Evolutionary conservation across 2,329 filamentous ascomycete species (phyloP).

Genomic region (Bretziella fagacearum): DNA sequence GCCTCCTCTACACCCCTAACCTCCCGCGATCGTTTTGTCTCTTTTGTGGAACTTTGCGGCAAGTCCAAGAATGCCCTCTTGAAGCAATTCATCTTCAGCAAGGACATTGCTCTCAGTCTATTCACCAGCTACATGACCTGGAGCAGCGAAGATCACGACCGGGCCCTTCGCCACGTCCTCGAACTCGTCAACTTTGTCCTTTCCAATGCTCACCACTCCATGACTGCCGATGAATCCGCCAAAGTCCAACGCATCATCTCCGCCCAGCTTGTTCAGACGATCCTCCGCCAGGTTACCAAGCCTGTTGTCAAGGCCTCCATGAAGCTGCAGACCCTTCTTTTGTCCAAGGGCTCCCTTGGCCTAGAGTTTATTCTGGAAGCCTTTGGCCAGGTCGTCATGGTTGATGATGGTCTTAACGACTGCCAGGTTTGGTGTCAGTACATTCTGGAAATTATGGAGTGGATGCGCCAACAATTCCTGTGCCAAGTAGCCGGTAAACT

Average conservation of each 20-base stretch:
- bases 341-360: slow-evolving; percentile 41
- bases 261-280: slow-evolving; percentile 37
- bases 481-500: slow-evolving; percentile 45
- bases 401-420: slow-evolving; percentile 20
- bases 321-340: slow-evolving; percentile 47
- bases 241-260: slow-evolving; percentile 31
- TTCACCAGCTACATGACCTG: slow-evolving; percentile 50
- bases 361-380: slow-evolving; percentile 28
- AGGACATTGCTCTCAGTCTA: slow-evolving; percentile 30
- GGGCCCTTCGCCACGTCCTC: slow-evolving; percentile 45
- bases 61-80: slow-evolving; percentile 30
- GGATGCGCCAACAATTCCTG: slow-evolving; percentile 40
- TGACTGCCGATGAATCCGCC: slow-evolving; percentile 21
- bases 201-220: slow-evolving; percentile 29
- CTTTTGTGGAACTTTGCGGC: slow-evolving; percentile 41
- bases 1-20: slow-evolving; percentile 11
- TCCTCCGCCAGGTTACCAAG: slow-evolving; percentile 42
- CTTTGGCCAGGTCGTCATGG: slow-evolving; percentile 24
- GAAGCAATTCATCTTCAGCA: slow-evolving; percentile 34
- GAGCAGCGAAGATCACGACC: slow-evolving; percentile 48
- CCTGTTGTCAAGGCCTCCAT: slow-evolving; percentile 53
- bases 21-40: slow-evolving; percentile 13
- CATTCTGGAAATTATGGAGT: slow-evolving; percentile 32
- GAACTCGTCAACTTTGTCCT: slow-evolving; percentile 39
- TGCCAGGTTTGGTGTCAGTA: slow-evolving; percentile 35